These are phyloP conservation scores for Penicillium angulare DNA, from an alignment of 495 filamentous ascomycete species.

Conservation along the genomic window DNA sequence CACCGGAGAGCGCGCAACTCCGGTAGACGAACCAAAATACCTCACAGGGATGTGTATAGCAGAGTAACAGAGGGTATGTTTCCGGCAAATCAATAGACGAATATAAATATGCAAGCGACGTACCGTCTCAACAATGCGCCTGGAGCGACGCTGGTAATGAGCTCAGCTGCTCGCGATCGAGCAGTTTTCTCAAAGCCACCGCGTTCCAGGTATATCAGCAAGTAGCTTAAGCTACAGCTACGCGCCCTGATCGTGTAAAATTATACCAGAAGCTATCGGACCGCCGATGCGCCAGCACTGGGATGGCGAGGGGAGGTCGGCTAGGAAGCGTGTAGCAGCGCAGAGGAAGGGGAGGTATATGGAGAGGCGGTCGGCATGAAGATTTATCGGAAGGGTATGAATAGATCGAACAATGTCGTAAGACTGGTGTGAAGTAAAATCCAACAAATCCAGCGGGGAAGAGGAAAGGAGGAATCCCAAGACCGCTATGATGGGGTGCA, in stretches of 20 bases:
- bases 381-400: slow-evolving; percentile 10
- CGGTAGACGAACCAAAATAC: slow-evolving; percentile 6
- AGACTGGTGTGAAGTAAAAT: slow-evolving; percentile 14
- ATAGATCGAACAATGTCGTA: slow-evolving; percentile 9
- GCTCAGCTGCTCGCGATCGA: slow-evolving; percentile 41
- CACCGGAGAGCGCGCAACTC: slow-evolving; percentile 24
- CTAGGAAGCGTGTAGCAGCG: slow-evolving; percentile 41
- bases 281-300: slow-evolving; percentile 21
- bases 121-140: slow-evolving; percentile 49
- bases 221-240: slow-evolving; percentile 3
- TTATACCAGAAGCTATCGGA: slow-evolving; percentile 10
- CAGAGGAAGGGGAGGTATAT: slow-evolving; percentile 26
- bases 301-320: slow-evolving; percentile 30
- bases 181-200: slow-evolving; percentile 32
- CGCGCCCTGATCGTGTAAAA: slow-evolving; percentile 19
- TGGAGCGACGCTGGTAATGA: slow-evolving; percentile 32
- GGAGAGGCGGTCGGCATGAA: slow-evolving; percentile 36
- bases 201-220: slow-evolving; percentile 15
- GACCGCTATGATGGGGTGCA: slow-evolving; percentile 30
- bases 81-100: slow-evolving; percentile 5
- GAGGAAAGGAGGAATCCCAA: slow-evolving; percentile 23
- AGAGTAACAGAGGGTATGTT: background rate
- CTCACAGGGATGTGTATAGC: background rate
- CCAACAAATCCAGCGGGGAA: slow-evolving; percentile 15
- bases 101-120: slow-evolving; percentile 29